A percentile compares a stretch with the other conserved stretches of the same genome.
phyloP scores from a whole-genome alignment of 169 alveolate genomes.

The Plasmodium adleri region DNA sequence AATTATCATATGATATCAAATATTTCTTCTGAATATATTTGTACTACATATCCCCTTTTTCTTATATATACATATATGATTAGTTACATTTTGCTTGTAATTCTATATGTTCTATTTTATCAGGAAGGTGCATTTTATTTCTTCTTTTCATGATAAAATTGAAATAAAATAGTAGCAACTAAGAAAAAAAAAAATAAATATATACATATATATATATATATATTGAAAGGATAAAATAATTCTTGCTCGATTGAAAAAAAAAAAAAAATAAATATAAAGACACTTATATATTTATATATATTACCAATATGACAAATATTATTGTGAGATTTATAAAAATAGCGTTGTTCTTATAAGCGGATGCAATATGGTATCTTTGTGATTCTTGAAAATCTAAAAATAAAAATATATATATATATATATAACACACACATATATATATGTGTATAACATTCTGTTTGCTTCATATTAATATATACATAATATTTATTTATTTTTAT shows the following conservation, averaged over 20 bases:
- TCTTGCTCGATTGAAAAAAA: no score
- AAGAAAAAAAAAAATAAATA: background rate
- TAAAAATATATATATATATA: background rate
- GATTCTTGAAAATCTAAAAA: conserved; percentile 18
- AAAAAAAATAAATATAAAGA: background rate
- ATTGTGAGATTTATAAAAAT: conserved; percentile 32
- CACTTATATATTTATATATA: background rate
- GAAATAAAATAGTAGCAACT: conserved; percentile 27
- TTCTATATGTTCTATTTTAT: conserved; percentile 42
- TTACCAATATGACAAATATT: conserved; percentile 33
- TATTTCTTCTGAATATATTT: no score
- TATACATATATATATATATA: background rate
- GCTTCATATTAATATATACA: background rate
- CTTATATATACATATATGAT: background rate
- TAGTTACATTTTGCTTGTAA: conserved; percentile 41
- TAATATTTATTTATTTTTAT: background rate
- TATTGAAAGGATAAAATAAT: background rate
- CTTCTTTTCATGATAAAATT: conserved; percentile 26
- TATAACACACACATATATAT: background rate
- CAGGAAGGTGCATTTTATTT: conserved; percentile 21
- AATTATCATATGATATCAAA: no score
- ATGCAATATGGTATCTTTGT: background rate
- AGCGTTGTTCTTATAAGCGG: conserved; percentile 46
- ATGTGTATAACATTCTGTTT: background rate
- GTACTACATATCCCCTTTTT: no score